Percentiles rank a stretch among this genome's conserved stretches.
Evolutionary conservation across 257 asterid genomes (phyloP).

Genomic region (Scutellaria barbata): DNA sequence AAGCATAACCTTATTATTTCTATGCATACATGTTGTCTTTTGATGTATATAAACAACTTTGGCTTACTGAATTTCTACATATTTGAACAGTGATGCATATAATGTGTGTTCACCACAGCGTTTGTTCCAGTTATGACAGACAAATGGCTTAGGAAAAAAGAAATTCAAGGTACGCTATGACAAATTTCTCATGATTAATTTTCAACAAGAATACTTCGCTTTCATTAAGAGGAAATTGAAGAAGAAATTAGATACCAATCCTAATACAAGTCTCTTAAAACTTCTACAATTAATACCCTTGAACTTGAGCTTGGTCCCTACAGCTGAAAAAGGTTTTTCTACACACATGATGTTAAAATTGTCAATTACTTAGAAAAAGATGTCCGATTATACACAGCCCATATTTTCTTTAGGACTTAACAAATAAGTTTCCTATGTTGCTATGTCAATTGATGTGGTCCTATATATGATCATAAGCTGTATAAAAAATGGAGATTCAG

Average conservation of each 20-base stretch:
- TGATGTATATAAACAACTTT: neutral
- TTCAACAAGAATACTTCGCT: neutral
- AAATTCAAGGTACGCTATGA: conserved; percentile 23
- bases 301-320: conserved; percentile 37
- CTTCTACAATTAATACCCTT: conserved; percentile 9
- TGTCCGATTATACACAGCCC: neutral
- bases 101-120: conserved; percentile 8
- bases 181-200: neutral
- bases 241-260: neutral
- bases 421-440: conserved; percentile 18
- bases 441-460: conserved; percentile 34
- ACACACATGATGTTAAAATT: conserved; percentile 29
- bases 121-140: conserved; percentile 3
- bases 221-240: conserved; percentile 7
- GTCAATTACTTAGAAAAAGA: conserved; percentile 31
- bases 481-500: neutral
- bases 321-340: conserved; percentile 27
- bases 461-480: conserved; percentile 12
- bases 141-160: neutral
- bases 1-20: no score
- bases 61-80: no score
- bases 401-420: conserved; percentile 20
- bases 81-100: neutral
- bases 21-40: neutral
- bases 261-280: conserved; percentile 17